Conservation (phyloP, 305 asterid species). For the Stenogyne calaminthoides region DNA sequence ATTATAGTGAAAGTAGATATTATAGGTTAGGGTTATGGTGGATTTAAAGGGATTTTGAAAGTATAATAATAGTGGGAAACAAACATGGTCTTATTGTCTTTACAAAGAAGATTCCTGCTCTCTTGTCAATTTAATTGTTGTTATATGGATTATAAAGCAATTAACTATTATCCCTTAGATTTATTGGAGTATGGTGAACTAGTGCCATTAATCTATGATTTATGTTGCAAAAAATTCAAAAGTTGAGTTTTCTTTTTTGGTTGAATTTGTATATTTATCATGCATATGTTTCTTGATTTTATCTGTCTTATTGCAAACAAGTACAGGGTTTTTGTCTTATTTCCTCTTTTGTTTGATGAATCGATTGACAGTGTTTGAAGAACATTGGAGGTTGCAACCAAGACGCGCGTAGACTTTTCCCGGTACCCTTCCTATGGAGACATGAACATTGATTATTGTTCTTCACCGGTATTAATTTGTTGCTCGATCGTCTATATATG, state of each 20-base stretch:
- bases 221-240: background rate
- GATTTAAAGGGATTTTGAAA: background rate
- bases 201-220: background rate
- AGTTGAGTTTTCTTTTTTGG: background rate
- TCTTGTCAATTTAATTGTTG: background rate
- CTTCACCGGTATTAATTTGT: slow-evolving; percentile 21
- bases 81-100: background rate
- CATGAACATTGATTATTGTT: slow-evolving; percentile 2
- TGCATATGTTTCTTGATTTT: background rate
- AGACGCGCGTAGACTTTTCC: background rate
- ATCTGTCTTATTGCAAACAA: background rate
- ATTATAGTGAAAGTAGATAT: background rate
- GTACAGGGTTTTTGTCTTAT: background rate
- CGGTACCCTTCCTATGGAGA: slow-evolving; percentile 14
- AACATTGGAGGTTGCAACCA: background rate
- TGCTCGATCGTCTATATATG: slow-evolving; percentile 4
- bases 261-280: background rate
- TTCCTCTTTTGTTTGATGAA: slow-evolving; percentile 17
- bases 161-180: background rate
- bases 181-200: background rate
- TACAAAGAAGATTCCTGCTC: background rate
- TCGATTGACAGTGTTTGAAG: slow-evolving; percentile 4
- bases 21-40: background rate
- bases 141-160: background rate
- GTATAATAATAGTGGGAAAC: background rate